Base-by-base conservation (phyloP, 352 stramenopile species). In the Elongisporangium prolatum region DNA sequence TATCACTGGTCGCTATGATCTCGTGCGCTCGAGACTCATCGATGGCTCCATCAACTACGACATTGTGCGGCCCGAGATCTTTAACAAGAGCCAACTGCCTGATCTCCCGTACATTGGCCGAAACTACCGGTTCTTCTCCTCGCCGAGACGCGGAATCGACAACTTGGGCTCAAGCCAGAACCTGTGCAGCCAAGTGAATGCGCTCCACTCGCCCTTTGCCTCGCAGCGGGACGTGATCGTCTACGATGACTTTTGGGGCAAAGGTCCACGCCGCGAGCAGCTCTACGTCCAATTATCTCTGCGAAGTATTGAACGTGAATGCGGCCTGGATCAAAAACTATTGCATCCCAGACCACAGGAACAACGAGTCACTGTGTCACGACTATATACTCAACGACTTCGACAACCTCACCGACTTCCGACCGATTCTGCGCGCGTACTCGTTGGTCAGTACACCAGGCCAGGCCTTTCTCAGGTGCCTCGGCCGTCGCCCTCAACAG, bases 361-460 rank as follows among this genome's bases (percentile, higher is more conserved):
- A 84, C 52, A 63, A 61, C 2, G 67, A 67, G 4, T 16, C 20
- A 2, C 48, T 48, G 7, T 86, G 74, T 40, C 67, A 86, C 22
- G 60, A 65, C 18, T 71, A 84, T 52, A 85, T 88, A 17, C 55
- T 84, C 10, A 58, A 81, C 58, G 68, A 83, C 21, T 88, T 84
- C 25, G 62, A 79, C 0, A 34, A 62, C 11, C 64, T 88, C 16
- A 54, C 58, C 2, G 38, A 68, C 0, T 62, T 77, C 24, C 72
- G 70, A 3, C n/a, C 61, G 18, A 73, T 82, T 40, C 76, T 82
- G 52, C 68, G 60, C 1, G 74, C 64, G 7, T 34, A 7, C 50
- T 75, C 4, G 63, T 68, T 5, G 61, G 57, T 21, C 75, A 85
- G 44, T 85, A 84, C 40, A 75, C 75, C 3, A 59, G 59, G 37